phyloP scores from a whole-genome alignment of 108 stramenopile genomes.

The Mediolabrus comicus region DNA sequence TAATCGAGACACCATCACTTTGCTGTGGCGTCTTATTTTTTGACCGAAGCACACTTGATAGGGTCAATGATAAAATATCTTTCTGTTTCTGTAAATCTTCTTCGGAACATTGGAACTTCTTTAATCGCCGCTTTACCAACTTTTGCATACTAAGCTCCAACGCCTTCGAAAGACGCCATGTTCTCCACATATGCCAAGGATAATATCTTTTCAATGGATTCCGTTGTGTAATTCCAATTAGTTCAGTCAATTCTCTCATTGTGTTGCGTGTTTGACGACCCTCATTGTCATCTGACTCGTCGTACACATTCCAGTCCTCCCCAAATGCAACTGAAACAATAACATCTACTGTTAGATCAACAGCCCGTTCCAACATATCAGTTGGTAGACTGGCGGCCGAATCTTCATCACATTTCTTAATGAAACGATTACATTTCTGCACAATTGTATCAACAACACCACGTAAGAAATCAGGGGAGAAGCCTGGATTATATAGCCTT shows the following conservation, averaged over 20 bases:
- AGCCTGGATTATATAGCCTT: conserved; percentile 34
- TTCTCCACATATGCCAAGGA: conserved; percentile 11
- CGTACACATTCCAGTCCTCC: conserved; percentile 32
- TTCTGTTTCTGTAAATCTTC: conserved; percentile 2
- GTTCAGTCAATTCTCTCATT: conserved; percentile 24
- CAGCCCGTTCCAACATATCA: conserved; percentile 18
- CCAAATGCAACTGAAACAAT: conserved; percentile 40
- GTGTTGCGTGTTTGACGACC: conserved; percentile 15
- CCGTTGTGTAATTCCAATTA: conserved; percentile 13
- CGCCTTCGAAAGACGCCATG: conserved; percentile 18
- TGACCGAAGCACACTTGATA: conserved; percentile 19
- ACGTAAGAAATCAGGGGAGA: conserved; percentile 27
- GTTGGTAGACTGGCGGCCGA: conserved; percentile 7
- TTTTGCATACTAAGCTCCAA: conserved; percentile 26
- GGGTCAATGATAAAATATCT: conserved; percentile 25
- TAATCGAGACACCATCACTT: conserved; percentile 5
- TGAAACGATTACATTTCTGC: conserved; percentile 34
- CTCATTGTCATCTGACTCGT: not conserved
- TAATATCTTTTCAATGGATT: conserved; percentile 24
- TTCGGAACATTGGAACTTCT: not conserved
- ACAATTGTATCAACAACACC: conserved; percentile 11
- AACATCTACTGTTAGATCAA: conserved; percentile 35
- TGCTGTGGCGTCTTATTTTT: not conserved
- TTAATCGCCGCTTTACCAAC: conserved; percentile 26
- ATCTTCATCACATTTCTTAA: conserved; percentile 24